Conservation (phyloP, 2,329 filamentous ascomycete genomes). For the Chaetomiaceae sp. region DNA sequence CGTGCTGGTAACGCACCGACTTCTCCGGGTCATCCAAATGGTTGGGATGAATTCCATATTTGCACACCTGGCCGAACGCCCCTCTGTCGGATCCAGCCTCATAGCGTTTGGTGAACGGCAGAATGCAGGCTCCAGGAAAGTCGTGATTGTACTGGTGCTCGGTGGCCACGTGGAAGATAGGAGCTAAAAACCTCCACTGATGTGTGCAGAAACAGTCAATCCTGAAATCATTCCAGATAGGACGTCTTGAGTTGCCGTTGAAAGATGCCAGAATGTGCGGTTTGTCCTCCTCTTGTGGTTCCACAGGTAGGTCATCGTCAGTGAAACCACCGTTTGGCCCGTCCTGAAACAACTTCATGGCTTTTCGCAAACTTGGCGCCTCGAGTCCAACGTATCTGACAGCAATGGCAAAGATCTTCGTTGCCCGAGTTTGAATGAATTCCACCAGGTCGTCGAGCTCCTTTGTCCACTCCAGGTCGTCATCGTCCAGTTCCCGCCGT, state of each 20-base stretch:
- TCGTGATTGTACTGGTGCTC: not conserved
- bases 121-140: not conserved
- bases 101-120: conserved; percentile 7
- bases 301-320: not conserved
- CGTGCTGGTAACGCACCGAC: not conserved
- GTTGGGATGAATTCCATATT: conserved; percentile 6
- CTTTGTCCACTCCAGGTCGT: not conserved
- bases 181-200: conserved; percentile 7
- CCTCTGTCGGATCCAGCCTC: not conserved
- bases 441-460: not conserved
- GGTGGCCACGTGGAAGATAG: not conserved
- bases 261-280: not conserved
- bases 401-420: conserved; percentile 1
- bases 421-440: conserved; percentile 1
- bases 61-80: conserved; percentile 6
- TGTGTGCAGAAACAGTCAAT: not conserved
- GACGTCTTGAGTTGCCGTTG: not conserved
- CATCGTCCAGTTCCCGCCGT: not conserved
- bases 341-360: not conserved
- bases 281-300: not conserved
- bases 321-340: not conserved
- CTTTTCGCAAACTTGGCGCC: not conserved
- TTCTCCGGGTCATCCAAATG: conserved; percentile 3
- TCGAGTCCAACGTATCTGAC: not conserved
- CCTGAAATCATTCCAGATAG: not conserved